Conservation (phyloP, 768 basidiomycete genomes). For the Lenzites betulinus region DNA sequence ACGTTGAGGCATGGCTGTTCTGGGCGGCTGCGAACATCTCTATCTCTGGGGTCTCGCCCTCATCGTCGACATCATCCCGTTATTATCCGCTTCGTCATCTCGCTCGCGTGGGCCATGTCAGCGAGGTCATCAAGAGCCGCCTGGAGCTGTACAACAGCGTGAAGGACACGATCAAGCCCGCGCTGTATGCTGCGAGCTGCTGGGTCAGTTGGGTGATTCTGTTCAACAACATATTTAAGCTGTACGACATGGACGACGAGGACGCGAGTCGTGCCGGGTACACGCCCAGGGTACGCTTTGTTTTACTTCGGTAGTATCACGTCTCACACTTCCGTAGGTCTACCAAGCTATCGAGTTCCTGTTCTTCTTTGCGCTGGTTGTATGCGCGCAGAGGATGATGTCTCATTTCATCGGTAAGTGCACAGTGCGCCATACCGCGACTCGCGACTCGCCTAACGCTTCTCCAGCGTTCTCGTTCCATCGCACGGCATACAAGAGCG, state of each 20-base stretch:
- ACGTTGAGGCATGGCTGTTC: conserved; percentile 76
- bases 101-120: conserved; percentile 71
- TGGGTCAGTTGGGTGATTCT: conserved; percentile 80
- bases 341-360: conserved; percentile 67
- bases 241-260: conserved; percentile 47
- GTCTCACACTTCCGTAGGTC: conserved; percentile 39
- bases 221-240: conserved; percentile 62
- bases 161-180: conserved; percentile 69
- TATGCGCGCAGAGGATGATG: conserved; percentile 65
- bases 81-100: conserved; percentile 51
- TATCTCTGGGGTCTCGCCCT: conserved; percentile 77
- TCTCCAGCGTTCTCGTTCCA: conserved; percentile 69
- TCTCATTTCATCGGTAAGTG: conserved; percentile 59
- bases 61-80: conserved; percentile 70
- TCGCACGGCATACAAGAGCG: conserved; percentile 77
- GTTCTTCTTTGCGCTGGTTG: conserved; percentile 72
- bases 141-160: conserved; percentile 71
- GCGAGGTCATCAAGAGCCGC: conserved; percentile 63
- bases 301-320: too few species aligned
- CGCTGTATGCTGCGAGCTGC: conserved; percentile 68
- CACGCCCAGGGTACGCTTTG: conserved; percentile 51
- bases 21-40: conserved; percentile 80
- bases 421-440: too few species aligned
- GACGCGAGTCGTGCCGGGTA: conserved; percentile 57
- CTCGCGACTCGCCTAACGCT: too few species aligned